These are phyloP conservation scores for Nemania sp. DNA, from an alignment of 2,329 filamentous ascomycete species.

Conservation along the genomic window DNA sequence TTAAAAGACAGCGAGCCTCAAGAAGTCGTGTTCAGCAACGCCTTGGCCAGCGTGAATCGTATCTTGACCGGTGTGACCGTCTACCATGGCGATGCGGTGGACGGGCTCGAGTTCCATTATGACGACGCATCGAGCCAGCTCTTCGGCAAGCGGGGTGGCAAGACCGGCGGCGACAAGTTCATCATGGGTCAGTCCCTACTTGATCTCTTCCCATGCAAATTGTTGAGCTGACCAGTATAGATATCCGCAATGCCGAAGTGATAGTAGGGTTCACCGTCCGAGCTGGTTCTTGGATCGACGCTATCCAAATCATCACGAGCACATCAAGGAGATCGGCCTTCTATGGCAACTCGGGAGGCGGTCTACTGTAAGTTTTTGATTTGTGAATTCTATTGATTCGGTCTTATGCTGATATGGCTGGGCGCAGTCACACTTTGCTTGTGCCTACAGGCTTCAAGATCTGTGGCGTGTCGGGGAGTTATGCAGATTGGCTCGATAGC, in stretches of 20 bases:
- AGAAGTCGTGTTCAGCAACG: constrained; percentile 71
- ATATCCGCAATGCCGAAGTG: constrained; percentile 82
- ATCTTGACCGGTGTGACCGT: constrained; percentile 75
- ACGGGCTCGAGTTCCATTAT: constrained; percentile 91
- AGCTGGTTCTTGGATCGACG: constrained; percentile 82
- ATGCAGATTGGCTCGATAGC: constrained; percentile 79
- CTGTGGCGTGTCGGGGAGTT: constrained; percentile 83
- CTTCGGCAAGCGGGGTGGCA: constrained; percentile 75
- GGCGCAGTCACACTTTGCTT: constrained; percentile 76
- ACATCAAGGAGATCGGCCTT: constrained; percentile 82
- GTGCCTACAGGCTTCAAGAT: constrained; percentile 88
- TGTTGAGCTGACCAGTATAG: constrained; percentile 45
- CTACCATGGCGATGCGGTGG: constrained; percentile 75
- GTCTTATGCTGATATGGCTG: constrained; percentile 30
- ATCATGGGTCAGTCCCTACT: constrained; percentile 64
- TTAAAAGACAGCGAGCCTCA: constrained; percentile 71
- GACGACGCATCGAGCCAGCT: constrained; percentile 83
- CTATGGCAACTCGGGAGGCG: constrained; percentile 80
- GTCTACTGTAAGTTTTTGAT: constrained; percentile 73
- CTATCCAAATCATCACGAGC: constrained; percentile 86
- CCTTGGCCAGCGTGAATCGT: constrained; percentile 67
- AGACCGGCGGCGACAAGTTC: constrained; percentile 72
- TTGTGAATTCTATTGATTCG: neutral
- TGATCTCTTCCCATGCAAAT: neutral
- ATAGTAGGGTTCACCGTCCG: constrained; percentile 84